Conservation (phyloP, 495 filamentous ascomycete genomes). For the Lophium mytilinum region DNA sequence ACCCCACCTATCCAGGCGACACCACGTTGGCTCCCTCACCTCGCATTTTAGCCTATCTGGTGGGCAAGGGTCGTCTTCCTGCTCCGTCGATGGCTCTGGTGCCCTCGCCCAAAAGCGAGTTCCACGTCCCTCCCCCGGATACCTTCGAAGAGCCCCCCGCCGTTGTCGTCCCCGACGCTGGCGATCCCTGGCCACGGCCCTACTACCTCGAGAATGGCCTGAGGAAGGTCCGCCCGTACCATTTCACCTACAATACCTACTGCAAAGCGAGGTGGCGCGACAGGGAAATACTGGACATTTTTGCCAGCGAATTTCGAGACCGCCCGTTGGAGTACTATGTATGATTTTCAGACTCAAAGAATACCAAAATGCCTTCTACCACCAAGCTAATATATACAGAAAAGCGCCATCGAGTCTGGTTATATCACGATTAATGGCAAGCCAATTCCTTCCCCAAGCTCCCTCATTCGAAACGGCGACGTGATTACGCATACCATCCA, state of each 20-base stretch:
- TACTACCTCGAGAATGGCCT: constrained; percentile 77
- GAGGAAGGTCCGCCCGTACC: constrained; percentile 76
- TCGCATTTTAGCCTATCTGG: constrained; percentile 50
- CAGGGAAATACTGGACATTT: constrained; percentile 67
- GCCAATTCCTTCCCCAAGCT: constrained; percentile 44
- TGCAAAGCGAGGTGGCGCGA: constrained; percentile 87
- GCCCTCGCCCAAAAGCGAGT: constrained; percentile 27
- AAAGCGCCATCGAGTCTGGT: constrained; percentile 71
- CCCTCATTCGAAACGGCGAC: constrained; percentile 66
- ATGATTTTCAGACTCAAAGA: constrained; percentile 3
- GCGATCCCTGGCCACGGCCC: constrained; percentile 57
- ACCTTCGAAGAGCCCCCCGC: constrained; percentile 36
- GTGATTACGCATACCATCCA: constrained; percentile 89
- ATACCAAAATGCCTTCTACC: background rate
- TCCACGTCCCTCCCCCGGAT: constrained; percentile 14
- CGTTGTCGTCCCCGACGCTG: constrained; percentile 49
- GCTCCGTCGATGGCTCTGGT: constrained; percentile 48
- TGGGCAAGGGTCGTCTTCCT: constrained; percentile 44
- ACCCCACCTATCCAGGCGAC: too few relatives aligned
- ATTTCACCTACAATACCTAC: constrained; percentile 90
- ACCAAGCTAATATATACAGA: constrained; percentile 38
- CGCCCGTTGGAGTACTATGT: constrained; percentile 82
- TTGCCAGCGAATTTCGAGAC: constrained; percentile 79
- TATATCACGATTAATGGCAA: constrained; percentile 67
- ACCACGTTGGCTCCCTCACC: constrained; percentile 50